Evolutionary conservation across 225 moss, liverwort and hornwort genomes (phyloP).

Genomic region (Takakia lepidozioides): DNA sequence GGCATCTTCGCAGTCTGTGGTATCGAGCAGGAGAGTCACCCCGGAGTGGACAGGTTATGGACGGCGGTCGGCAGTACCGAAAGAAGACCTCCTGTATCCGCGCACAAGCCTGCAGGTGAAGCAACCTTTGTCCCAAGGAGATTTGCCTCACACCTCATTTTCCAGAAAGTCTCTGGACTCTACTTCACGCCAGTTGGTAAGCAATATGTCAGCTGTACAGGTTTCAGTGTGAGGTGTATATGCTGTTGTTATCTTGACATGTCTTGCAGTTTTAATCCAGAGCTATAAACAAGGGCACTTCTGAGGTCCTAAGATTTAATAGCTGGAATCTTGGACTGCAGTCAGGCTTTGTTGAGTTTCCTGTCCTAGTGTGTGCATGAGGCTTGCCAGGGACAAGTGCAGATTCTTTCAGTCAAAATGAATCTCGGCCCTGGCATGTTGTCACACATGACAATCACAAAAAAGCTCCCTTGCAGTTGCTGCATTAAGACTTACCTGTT

Average conservation of each 20-base stretch:
- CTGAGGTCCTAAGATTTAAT: too few species aligned
- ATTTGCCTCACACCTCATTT: conserved; percentile 6
- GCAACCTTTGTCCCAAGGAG: conserved; percentile 15
- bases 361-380: not conserved
- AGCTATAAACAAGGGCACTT: too few species aligned
- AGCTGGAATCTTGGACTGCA: too few species aligned
- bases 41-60: conserved; percentile 15
- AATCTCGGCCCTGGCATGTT: too few species aligned
- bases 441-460: too few species aligned
- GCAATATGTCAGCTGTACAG: too few species aligned
- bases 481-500: too few species aligned
- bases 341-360: not conserved
- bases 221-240: too few species aligned
- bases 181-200: conserved; percentile 9
- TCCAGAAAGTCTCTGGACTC: conserved; percentile 39
- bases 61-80: conserved; percentile 8
- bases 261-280: not conserved
- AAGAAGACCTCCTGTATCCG: conserved; percentile 9
- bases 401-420: too few species aligned
- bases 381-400: not conserved
- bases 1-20: conserved; percentile 28
- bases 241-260: too few species aligned
- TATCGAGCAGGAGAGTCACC: conserved; percentile 21
- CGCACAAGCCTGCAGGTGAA: conserved; percentile 19
- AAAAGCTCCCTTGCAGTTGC: too few species aligned